Base-by-base conservation (phyloP, 192 early-diverging fungal species). In the Podila minutissima region DNA sequence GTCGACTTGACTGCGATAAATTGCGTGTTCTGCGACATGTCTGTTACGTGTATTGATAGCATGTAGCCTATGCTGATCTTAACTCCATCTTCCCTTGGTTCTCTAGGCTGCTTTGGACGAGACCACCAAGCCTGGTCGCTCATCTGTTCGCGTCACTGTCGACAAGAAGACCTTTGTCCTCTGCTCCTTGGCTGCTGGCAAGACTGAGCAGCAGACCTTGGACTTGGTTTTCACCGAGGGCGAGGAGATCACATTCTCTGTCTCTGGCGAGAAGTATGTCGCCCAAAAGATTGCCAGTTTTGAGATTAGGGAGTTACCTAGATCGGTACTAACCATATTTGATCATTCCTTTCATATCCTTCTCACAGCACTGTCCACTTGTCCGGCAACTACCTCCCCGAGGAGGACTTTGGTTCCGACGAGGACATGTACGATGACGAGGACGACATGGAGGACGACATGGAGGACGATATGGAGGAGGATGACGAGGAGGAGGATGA, bases 211-310 rank as follows among this genome's bases (percentile, higher is more conserved):
- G 87, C 90, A 93, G 83, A 59, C 72, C 15, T 84, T 97, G 61
- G 88, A 91, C 57, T 71, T 92, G 41, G 74, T 75, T 22, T 88
- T 92, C 59, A 83, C 85, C 35, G 92, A 95, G 74, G 91, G 90
- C 58, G 92, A 95, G 79, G 90, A 94, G 73, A 88, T 96, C 75
- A 92, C 90, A 19, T 93, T 96, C 84, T 87, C 87, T 59, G 83
- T 86, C 58, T 75, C 72, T 33, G 95, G 95, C 49, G 64, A 88
- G 17, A 86, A 82, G 83, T 85, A 76, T 63, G 69, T 60, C 13
- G 37, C n/a, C n/a, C 12, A 49, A 64, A 12, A 10, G n/a, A 7
- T 48, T 22, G 37, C 10, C n/a, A 38, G 67, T 13, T 60, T 53
- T 59, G 8, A 24, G 24, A 57, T 12, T 6, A 28, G 12, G 57